Evolutionary conservation across 208 protist genomes (phyloP), one percentile per base, ranked within the genome.

Genomic region (Wallacemonas sp.): DNA sequence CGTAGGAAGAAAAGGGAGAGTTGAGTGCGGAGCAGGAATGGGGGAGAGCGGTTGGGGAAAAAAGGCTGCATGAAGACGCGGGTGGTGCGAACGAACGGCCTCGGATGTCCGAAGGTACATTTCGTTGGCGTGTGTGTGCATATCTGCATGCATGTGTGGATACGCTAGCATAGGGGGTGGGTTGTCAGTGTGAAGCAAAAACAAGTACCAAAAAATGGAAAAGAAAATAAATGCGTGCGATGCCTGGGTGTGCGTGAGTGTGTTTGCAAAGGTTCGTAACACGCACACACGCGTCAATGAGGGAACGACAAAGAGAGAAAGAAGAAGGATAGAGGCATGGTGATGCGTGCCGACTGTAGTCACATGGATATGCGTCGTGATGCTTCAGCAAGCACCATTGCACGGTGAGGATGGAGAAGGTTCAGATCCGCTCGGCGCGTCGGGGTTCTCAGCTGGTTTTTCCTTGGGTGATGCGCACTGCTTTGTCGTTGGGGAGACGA

Each of bases 381-480:
- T n/a, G n/a, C n/a, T n/a, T n/a, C n/a, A n/a, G n/a, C n/a, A n/a
- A n/a, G n/a, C n/a, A n/a, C n/a, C n/a, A n/a, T n/a, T n/a, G n/a
- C n/a, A n/a, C n/a, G n/a, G n/a, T n/a, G n/a, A n/a, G n/a, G n/a
- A n/a, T 14, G 36, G 9, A 14, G 27, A 36, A 11, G 5, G 14
- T 6, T 33, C 32, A 6, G 44, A 16, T 21, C 17, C 9, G 11
- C 27, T 47, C 2, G 44, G 23, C 2, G 56, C 9, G 36, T 48
- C 27, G 4, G 56, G 23, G n/a, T 17, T 23, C 56, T 62, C 32
- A 32, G 2, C 36, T 56, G 61, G 76, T 71, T 75, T 74, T 41
- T 44, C 30, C 33, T 56, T 65, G 6, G 56, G 38, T 9, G 64
- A 29, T 3, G 52, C 64, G 55, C 57, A 30, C 60, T 65, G 76